These are phyloP conservation scores for Setaria viridis DNA, from an alignment of 202 grass and related monocot genomes.

Conservation along the genomic window DNA sequence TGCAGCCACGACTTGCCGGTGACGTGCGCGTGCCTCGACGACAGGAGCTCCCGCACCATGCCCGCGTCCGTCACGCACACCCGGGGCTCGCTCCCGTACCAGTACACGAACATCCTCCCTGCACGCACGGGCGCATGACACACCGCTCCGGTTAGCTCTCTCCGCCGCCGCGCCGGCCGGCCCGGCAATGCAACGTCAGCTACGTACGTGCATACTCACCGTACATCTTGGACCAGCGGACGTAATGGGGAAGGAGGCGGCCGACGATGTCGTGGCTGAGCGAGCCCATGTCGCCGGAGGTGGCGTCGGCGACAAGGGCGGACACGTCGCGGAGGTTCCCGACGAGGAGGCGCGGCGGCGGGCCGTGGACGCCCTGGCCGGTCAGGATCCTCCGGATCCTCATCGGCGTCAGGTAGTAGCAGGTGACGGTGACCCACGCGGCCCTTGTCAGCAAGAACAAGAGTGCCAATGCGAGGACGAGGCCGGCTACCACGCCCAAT, in stretches of 20 bases:
- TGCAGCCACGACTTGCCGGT: conserved; percentile 90
- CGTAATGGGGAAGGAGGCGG: conserved; percentile 88
- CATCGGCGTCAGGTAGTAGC: conserved; percentile 70
- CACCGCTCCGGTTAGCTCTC: neutral
- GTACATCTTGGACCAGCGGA: conserved; percentile 76
- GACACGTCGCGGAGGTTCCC: conserved; percentile 83
- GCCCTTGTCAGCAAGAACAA: conserved; percentile 50
- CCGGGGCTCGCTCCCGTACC: conserved; percentile 86
- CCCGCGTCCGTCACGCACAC: conserved; percentile 84
- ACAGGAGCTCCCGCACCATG: conserved; percentile 92
- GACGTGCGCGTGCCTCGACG: conserved; percentile 73
- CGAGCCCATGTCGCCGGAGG: conserved; percentile 63
- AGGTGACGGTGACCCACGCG: conserved; percentile 66
- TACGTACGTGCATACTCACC: conserved; percentile 37
- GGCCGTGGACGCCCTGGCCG: conserved; percentile 67
- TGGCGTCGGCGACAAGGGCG: conserved; percentile 60
- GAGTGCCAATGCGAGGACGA: conserved; percentile 42
- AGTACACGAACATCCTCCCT: conserved; percentile 90
- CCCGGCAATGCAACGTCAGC: neutral
- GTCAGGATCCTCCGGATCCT: conserved; percentile 64
- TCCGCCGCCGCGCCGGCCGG: neutral
- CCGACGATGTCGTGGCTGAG: conserved; percentile 84
- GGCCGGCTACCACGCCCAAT: neutral
- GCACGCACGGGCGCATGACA: neutral
- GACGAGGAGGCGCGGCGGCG: conserved; percentile 56